Percentiles rank a stretch among this genome's conserved stretches.
Conservation (phyloP, 768 basidiomycete genomes). For the Kwoniella botswanensis region DNA sequence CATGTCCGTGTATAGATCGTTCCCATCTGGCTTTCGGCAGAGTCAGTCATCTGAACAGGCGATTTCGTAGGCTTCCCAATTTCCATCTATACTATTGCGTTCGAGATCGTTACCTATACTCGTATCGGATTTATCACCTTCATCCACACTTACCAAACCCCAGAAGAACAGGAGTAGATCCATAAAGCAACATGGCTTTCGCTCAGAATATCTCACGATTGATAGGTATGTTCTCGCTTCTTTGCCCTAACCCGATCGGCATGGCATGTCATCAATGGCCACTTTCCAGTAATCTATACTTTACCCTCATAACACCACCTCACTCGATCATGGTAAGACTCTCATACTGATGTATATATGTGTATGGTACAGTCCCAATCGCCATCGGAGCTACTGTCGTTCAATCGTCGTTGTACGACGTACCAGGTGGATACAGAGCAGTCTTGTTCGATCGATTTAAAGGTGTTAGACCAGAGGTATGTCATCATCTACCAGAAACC, state of each 20-base stretch:
- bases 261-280: neutral
- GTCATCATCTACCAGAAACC: too few species aligned
- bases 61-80: constrained; percentile 14
- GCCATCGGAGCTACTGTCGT: constrained; percentile 62
- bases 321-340: neutral
- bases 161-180: too few species aligned
- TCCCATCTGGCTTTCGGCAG: neutral
- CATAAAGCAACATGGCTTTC: constrained; percentile 36
- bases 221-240: constrained; percentile 30
- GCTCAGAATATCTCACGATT: constrained; percentile 40
- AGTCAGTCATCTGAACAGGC: neutral
- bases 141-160: neutral
- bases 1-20: neutral
- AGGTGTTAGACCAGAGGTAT: constrained; percentile 81
- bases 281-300: neutral
- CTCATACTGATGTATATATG: neutral
- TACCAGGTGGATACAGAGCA: constrained; percentile 82
- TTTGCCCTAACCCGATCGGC: neutral
- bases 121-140: neutral
- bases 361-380: constrained; percentile 67
- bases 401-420: constrained; percentile 67
- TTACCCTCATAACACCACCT: neutral
- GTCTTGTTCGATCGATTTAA: constrained; percentile 99
- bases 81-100: neutral
- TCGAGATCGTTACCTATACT: neutral